Percentiles rank a stretch among this genome's conserved stretches.
These are phyloP conservation scores for Stentor coeruleus DNA, from an alignment of 73 alveolate genomes.

Conservation along the genomic window DNA sequence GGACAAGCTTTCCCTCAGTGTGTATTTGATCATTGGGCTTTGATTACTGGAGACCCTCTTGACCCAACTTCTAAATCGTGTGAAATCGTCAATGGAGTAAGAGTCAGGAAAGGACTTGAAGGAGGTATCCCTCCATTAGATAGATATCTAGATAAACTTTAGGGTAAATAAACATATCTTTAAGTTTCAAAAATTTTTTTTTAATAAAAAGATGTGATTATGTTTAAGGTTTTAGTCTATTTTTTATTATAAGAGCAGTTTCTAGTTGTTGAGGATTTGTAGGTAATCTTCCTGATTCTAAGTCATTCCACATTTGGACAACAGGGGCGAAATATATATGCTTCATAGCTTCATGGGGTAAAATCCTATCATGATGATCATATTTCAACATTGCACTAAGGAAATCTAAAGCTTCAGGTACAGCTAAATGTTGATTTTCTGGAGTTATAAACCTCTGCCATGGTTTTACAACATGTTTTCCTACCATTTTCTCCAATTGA, in stretches of 20 bases:
- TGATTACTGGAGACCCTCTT: neutral
- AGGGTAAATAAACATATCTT: neutral
- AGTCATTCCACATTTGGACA: slow-evolving; percentile 16
- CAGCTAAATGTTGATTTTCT: slow-evolving; percentile 20
- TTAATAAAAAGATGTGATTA: too few relatives aligned
- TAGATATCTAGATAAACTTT: slow-evolving; percentile 45
- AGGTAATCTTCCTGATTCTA: neutral
- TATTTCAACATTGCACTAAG: neutral
- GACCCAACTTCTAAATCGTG: neutral
- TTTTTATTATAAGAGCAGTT: too few relatives aligned
- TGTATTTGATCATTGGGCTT: slow-evolving; percentile 12
- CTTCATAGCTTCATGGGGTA: slow-evolving; percentile 93
- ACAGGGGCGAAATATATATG: slow-evolving; percentile 93
- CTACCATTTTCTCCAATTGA: slow-evolving; percentile 39
- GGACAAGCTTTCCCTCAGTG: neutral
- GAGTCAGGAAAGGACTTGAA: slow-evolving; percentile 41
- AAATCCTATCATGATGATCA: slow-evolving; percentile 64
- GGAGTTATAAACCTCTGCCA: slow-evolving; percentile 65
- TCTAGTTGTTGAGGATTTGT: too few relatives aligned
- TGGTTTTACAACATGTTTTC: slow-evolving; percentile 54
- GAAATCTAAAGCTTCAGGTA: slow-evolving; percentile 22
- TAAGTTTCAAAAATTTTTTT: too few relatives aligned
- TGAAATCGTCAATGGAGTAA: slow-evolving; percentile 33
- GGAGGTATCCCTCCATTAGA: slow-evolving; percentile 44
- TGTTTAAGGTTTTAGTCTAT: too few relatives aligned